Evolutionary conservation across 2,329 filamentous ascomycete genomes (phyloP).

Genomic region (Sporothrix inflata): DNA sequence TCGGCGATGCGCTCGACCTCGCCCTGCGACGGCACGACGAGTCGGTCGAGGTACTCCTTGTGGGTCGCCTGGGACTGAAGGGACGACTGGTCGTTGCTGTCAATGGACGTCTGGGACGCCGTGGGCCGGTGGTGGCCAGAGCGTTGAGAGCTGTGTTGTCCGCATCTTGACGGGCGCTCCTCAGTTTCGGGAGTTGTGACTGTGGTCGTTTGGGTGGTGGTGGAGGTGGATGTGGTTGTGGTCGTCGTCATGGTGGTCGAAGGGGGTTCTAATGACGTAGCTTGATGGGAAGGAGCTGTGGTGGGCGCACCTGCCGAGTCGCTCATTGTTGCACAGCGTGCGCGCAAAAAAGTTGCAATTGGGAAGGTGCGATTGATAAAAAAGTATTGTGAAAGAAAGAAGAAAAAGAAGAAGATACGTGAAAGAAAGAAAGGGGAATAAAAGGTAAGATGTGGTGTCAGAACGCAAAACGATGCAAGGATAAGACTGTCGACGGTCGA

Average conservation of each 20-base stretch:
- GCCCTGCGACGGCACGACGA: slow-evolving; percentile 51
- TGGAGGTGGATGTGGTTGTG: background rate
- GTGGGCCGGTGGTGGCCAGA: background rate
- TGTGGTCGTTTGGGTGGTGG: background rate
- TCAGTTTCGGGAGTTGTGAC: background rate
- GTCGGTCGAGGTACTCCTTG: slow-evolving; percentile 55
- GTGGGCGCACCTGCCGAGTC: background rate
- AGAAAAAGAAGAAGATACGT: background rate
- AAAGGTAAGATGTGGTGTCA: background rate
- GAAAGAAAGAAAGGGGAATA: background rate
- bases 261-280: slow-evolving; percentile 19
- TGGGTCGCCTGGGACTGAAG: slow-evolving; percentile 36
- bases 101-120: slow-evolving; percentile 7
- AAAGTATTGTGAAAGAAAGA: background rate
- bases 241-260: background rate
- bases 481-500: background rate
- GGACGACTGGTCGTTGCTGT: slow-evolving; percentile 15
- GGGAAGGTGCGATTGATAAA: background rate
- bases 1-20: slow-evolving; percentile 54
- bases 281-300: slow-evolving; percentile 14
- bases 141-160: background rate
- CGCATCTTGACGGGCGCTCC: too few species aligned
- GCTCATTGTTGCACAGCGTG: slow-evolving; percentile 9
- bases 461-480: background rate
- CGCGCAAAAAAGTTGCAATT: background rate